These are phyloP conservation scores for Fusarium nanum DNA, from an alignment of 2,329 filamentous ascomycete genomes.

Conservation along the genomic window DNA sequence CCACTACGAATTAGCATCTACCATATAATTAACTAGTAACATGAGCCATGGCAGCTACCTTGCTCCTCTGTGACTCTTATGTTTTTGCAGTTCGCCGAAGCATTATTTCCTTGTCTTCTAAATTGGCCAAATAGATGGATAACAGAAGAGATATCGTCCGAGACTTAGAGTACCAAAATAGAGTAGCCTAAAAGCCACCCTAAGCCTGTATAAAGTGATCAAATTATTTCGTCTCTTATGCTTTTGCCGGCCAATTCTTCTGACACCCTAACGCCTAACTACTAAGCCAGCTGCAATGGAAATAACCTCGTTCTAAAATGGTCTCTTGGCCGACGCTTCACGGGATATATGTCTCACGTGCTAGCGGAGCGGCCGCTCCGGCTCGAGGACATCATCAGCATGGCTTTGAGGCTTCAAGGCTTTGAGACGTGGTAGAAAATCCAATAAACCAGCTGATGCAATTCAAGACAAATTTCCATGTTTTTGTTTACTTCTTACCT, in stretches of 20 bases:
- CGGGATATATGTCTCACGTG: conserved; percentile 14
- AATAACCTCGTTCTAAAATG: not conserved
- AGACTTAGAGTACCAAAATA: no score
- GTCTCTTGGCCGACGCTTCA: conserved; percentile 10
- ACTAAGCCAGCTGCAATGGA: not conserved
- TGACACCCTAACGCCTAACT: no score
- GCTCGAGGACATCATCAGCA: not conserved
- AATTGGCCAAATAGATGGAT: not conserved
- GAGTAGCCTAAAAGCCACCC: no score
- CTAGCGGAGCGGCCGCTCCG: conserved; percentile 24
- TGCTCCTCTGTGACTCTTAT: not conserved
- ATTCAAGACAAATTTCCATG: conserved; percentile 22
- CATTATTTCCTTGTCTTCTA: not conserved
- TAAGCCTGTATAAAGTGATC: no score
- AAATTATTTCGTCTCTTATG: no score
- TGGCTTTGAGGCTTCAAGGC: not conserved
- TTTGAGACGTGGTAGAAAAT: not conserved
- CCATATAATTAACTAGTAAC: not conserved
- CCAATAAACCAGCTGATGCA: conserved; percentile 5
- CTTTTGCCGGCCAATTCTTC: no score
- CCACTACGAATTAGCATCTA: no score
- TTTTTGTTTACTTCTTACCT: not conserved
- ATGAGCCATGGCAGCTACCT: conserved; percentile 1
- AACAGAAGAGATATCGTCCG: no score
- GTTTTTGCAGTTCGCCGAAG: not conserved